Evolutionary conservation across 768 basidiomycete genomes (phyloP).

Genomic region (Suillus tomentosus): DNA sequence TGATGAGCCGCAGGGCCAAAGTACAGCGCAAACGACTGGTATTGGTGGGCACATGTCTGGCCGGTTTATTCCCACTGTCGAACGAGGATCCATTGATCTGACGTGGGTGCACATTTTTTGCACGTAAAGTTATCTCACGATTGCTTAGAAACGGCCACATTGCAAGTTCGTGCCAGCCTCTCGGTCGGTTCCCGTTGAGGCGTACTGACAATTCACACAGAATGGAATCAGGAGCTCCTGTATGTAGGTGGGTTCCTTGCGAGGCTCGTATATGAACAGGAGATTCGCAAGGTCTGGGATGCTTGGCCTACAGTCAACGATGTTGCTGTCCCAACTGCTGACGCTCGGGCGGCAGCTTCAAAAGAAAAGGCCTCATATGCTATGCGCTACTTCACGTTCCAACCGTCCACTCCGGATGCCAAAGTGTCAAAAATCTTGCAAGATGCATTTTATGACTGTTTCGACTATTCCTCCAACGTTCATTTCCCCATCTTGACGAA

Average conservation of each 20-base stretch:
- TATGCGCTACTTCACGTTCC: constrained; percentile 86
- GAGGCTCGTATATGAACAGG: constrained; percentile 82
- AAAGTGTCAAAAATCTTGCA: constrained; percentile 71
- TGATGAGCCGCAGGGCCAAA: constrained; percentile 61
- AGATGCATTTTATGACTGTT: constrained; percentile 73
- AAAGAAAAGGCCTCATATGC: constrained; percentile 57
- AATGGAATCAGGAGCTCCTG: constrained; percentile 90
- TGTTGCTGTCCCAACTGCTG: background rate
- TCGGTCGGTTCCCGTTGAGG: background rate
- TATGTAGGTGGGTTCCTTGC: constrained; percentile 80
- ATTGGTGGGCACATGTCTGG: constrained; percentile 63
- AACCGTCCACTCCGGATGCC: constrained; percentile 77
- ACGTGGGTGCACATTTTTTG: constrained; percentile 49
- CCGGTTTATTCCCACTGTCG: constrained; percentile 93
- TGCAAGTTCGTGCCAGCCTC: constrained; percentile 49
- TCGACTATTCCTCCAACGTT: constrained; percentile 46
- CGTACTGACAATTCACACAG: constrained; percentile 35
- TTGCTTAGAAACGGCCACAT: constrained; percentile 74
- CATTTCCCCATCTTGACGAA: constrained; percentile 77
- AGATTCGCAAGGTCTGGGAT: constrained; percentile 57
- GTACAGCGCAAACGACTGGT: constrained; percentile 90
- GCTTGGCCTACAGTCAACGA: constrained; percentile 25
- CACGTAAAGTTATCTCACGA: constrained; percentile 5
- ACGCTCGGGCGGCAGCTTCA: background rate
- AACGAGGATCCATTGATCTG: constrained; percentile 88